Percentiles rank a stretch among this genome's conserved stretches.
phyloP scores from a whole-genome alignment of 2,329 filamentous ascomycete genomes.

The Camillea tinctor region DNA sequence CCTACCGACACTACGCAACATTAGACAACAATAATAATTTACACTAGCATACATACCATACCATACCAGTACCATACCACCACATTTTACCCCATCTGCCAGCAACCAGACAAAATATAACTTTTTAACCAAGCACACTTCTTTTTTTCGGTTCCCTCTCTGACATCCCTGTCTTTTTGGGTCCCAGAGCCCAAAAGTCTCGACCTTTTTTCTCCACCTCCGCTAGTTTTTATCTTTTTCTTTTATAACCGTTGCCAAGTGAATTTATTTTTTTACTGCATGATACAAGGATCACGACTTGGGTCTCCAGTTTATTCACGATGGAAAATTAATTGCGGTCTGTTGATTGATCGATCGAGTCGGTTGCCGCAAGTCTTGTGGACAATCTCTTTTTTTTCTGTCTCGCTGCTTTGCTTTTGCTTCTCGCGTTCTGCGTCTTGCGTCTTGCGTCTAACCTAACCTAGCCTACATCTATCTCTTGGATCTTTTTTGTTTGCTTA shows the following conservation, averaged over 20 bases:
- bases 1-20: too few relatives aligned
- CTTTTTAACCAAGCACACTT: too few relatives aligned
- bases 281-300: not conserved
- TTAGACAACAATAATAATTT: not conserved
- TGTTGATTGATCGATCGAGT: not conserved
- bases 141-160: too few relatives aligned
- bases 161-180: not conserved
- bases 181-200: not conserved
- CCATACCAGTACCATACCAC: too few relatives aligned
- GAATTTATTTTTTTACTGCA: not conserved
- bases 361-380: too few relatives aligned
- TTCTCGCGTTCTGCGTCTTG: not conserved
- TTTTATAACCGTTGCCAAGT: not conserved
- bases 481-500: not conserved
- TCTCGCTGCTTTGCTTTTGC: not conserved
- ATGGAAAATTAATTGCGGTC: not conserved
- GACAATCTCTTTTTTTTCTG: too few relatives aligned
- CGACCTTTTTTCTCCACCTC: not conserved
- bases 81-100: too few relatives aligned
- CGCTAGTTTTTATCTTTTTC: not conserved
- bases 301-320: not conserved
- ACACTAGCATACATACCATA: not conserved
- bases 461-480: not conserved
- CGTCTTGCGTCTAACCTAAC: not conserved
- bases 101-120: not conserved